Evolutionary conservation across 345 rosid species (phyloP), one percentile per base, ranked within the genome.

Genomic region (Balakata baccata): DNA sequence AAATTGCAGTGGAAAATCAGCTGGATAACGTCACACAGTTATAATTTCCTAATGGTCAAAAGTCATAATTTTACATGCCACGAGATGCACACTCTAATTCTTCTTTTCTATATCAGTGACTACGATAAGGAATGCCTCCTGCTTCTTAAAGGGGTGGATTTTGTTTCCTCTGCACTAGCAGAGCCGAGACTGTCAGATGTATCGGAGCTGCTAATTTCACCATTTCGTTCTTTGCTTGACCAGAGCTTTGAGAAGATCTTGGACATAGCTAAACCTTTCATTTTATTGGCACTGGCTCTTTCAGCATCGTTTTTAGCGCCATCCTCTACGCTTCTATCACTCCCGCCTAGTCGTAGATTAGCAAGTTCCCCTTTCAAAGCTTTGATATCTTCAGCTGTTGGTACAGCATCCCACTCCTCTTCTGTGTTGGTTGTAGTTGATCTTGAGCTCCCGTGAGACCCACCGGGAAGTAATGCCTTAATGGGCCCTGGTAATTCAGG

Each of bases 361-460:
- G 89, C 85, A 43, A 90, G 80, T 70, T 86, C 94, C 10, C 97
- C 90, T 81, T 89, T 91, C 75, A 90, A 78, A 6, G 95, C 87
- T 80, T 82, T 87, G 52, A 92, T 74, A 66, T 87, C 95, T 66
- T 89, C 95, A 0, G 86, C 90, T 66, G 92, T 87, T 12, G 95
- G 88, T 9, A 88, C 80, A 0, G 90, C 87, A 69, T 90, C 98
- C 96, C 95, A 94, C n/a, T 29, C 34, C 34, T 90, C 97, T 71
- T 89, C 98, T 0, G 94, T 87, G 85, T 90, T 92, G 8, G 94
- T 90, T 7, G 96, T 87, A 0, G 86, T 84, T 4, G 97, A 85
- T 79, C 92, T 89, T 1, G 98, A 94, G 83, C 97, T 94, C 51
- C 95, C 94, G 46, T 85, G 86, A 65, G 96, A 92, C 43, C 90